Conservation (phyloP, 192 early-diverging fungal genomes). For the Mycoemilia scoparia region DNA sequence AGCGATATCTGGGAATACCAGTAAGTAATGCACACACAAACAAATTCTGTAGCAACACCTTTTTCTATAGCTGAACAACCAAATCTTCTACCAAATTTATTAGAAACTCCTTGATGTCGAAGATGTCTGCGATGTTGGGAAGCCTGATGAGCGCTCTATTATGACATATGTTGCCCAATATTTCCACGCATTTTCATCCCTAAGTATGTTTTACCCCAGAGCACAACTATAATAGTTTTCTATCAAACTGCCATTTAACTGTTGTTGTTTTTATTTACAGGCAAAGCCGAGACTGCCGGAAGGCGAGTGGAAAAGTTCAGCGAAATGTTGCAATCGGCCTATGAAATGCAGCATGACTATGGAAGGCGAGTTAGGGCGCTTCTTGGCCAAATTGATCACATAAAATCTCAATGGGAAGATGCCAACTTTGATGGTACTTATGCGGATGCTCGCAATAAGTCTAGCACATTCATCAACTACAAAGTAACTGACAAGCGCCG, state of each 20-base stretch:
- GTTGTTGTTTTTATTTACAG: too few species aligned
- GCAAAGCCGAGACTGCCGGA: slow-evolving; percentile 65
- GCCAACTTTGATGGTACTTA: slow-evolving; percentile 49
- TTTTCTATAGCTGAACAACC: slow-evolving; percentile 1
- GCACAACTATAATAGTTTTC: not conserved
- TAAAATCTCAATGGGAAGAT: slow-evolving; percentile 47
- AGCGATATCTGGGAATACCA: slow-evolving; percentile 74
- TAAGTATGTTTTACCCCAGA: too few species aligned
- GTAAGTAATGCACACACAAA: too few species aligned
- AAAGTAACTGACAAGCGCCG: slow-evolving; percentile 62
- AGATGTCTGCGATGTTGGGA: slow-evolving; percentile 80
- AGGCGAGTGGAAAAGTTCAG: slow-evolving; percentile 85
- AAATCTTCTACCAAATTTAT: too few species aligned
- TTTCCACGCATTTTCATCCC: slow-evolving; percentile 88
- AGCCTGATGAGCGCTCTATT: slow-evolving; percentile 90
- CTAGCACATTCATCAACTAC: slow-evolving; percentile 62
- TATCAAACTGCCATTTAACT: not conserved
- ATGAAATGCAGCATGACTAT: slow-evolving; percentile 90
- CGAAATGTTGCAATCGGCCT: slow-evolving; percentile 69
- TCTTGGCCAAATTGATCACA: slow-evolving; percentile 43
- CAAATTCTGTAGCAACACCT: too few species aligned
- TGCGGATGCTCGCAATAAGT: slow-evolving; percentile 50
- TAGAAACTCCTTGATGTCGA: slow-evolving; percentile 88
- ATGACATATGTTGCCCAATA: slow-evolving; percentile 98
- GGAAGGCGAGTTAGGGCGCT: slow-evolving; percentile 63